These are phyloP conservation scores for Ephemerocybe angulata DNA, from an alignment of 768 basidiomycete genomes.

Conservation along the genomic window DNA sequence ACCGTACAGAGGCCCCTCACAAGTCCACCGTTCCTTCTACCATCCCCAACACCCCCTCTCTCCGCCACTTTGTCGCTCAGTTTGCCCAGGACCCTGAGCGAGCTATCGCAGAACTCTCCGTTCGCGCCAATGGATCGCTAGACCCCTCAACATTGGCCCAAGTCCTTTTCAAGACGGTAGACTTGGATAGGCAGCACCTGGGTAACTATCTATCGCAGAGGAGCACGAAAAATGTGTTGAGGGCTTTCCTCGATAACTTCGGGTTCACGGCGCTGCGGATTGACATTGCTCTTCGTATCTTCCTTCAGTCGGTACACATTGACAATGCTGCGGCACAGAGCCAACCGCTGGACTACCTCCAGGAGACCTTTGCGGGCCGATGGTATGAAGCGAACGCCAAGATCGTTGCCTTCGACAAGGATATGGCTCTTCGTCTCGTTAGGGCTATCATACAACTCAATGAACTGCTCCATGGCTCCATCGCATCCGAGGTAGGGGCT, in stretches of 20 bases:
- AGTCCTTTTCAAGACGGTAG: conserved; percentile 74
- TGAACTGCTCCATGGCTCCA: conserved; percentile 77
- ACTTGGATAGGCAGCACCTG: conserved; percentile 77
- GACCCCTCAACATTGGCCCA: conserved; percentile 76
- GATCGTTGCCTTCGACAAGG: conserved; percentile 76
- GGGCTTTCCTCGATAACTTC: conserved; percentile 84
- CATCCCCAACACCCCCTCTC: conserved; percentile 54
- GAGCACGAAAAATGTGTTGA: conserved; percentile 70
- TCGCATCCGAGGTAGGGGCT: conserved; percentile 57
- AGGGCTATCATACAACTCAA: conserved; percentile 85
- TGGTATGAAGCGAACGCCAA: conserved; percentile 90
- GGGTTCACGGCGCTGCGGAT: conserved; percentile 79
- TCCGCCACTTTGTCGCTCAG: conserved; percentile 71
- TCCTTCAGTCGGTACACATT: conserved; percentile 75
- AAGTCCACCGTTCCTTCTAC: conserved; percentile 36
- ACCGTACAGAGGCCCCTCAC: conserved; percentile 57
- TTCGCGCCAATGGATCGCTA: conserved; percentile 54
- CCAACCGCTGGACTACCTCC: conserved; percentile 60
- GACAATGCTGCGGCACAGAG: conserved; percentile 37
- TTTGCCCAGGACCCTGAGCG: conserved; percentile 79
- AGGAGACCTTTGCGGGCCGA: conserved; percentile 80
- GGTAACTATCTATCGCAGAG: conserved; percentile 81
- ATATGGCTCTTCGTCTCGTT: conserved; percentile 72
- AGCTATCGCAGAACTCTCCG: conserved; percentile 69
- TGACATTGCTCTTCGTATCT: conserved; percentile 86